These are phyloP conservation scores for Collybiopsis confluens DNA, from an alignment of 768 basidiomycete species.

Conservation along the genomic window DNA sequence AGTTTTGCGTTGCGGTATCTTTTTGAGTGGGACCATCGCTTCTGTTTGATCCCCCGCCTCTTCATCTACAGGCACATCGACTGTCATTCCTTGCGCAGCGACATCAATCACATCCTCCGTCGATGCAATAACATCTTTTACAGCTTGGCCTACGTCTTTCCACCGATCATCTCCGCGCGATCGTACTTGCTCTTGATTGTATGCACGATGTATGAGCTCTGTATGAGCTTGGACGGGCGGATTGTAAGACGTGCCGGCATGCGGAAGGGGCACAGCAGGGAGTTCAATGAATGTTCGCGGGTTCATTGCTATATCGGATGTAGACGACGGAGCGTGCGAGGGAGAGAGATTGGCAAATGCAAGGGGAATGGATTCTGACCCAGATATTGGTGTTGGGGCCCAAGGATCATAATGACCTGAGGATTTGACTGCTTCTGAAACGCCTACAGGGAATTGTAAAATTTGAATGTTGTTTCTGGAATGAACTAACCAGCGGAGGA, in stretches of 20 bases:
- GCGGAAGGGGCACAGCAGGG: slow-evolving; percentile 67
- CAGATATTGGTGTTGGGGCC: slow-evolving; percentile 20
- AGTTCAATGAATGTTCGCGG: slow-evolving; percentile 52
- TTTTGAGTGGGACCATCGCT: slow-evolving; percentile 20
- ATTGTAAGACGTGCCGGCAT: slow-evolving; percentile 87
- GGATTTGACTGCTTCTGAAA: slow-evolving; percentile 65
- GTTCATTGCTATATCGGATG: slow-evolving; percentile 37
- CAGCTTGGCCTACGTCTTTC: slow-evolving; percentile 48
- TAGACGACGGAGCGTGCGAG: slow-evolving; percentile 26
- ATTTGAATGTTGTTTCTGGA: background rate
- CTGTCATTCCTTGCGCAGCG: slow-evolving; percentile 29
- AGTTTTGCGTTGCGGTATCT: slow-evolving; percentile 40
- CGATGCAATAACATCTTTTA: slow-evolving; percentile 43
- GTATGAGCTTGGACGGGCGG: slow-evolving; percentile 72
- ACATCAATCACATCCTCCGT: slow-evolving; percentile 21
- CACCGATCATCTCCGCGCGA: slow-evolving; percentile 50
- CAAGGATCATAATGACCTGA: slow-evolving; percentile 69
- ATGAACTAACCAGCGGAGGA: slow-evolving; percentile 12
- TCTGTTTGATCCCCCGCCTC: slow-evolving; percentile 33
- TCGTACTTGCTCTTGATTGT: slow-evolving; percentile 58
- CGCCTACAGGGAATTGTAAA: slow-evolving; percentile 34
- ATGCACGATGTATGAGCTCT: slow-evolving; percentile 64
- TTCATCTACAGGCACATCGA: slow-evolving; percentile 21
- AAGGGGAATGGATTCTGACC: background rate
- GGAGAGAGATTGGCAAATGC: slow-evolving; percentile 4